A percentile compares a stretch with the other conserved stretches of the same genome.
Conservation (phyloP, 2,329 filamentous ascomycete species). For the Sarocladium oryzae region DNA sequence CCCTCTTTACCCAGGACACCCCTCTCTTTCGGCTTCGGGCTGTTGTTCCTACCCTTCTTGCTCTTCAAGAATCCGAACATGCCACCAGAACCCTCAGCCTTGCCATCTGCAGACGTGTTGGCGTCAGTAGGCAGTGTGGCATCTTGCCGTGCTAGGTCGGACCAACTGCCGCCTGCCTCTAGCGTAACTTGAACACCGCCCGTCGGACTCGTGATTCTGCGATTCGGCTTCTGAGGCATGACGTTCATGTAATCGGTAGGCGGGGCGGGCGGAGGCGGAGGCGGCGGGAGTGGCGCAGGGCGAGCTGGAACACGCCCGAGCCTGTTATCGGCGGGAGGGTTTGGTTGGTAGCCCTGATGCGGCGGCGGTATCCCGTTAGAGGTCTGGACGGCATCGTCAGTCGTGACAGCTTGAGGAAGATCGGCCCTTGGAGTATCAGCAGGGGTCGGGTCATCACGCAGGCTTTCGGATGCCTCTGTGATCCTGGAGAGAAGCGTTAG, state of each 20-base stretch:
- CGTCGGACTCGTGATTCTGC: slow-evolving; percentile 67
- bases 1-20: slow-evolving; percentile 94
- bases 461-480: slow-evolving; percentile 22
- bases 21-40: slow-evolving; percentile 88
- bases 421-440: slow-evolving; percentile 11
- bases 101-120: slow-evolving; percentile 43
- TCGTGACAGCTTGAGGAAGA: slow-evolving; percentile 42
- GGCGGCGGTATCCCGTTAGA: slow-evolving; percentile 10
- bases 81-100: slow-evolving; percentile 57
- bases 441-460: slow-evolving; percentile 13
- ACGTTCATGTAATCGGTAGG: slow-evolving; percentile 39
- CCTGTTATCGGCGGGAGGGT: slow-evolving; percentile 13
- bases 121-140: slow-evolving; percentile 66
- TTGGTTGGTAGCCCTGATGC: slow-evolving; percentile 1
- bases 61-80: slow-evolving; percentile 86
- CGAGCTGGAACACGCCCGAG: background rate
- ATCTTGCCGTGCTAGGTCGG: slow-evolving; percentile 79
- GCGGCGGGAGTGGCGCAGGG: slow-evolving; percentile 1
- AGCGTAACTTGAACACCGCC: slow-evolving; percentile 89
- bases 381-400: slow-evolving; percentile 38
- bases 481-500: slow-evolving; percentile 23
- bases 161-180: slow-evolving; percentile 86
- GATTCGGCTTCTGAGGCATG: slow-evolving; percentile 49
- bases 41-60: slow-evolving; percentile 85
- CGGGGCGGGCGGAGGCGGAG: slow-evolving; percentile 19